These are phyloP conservation scores for Aspergillus alliaceus DNA, from an alignment of 2,329 filamentous ascomycete genomes.

Conservation along the genomic window DNA sequence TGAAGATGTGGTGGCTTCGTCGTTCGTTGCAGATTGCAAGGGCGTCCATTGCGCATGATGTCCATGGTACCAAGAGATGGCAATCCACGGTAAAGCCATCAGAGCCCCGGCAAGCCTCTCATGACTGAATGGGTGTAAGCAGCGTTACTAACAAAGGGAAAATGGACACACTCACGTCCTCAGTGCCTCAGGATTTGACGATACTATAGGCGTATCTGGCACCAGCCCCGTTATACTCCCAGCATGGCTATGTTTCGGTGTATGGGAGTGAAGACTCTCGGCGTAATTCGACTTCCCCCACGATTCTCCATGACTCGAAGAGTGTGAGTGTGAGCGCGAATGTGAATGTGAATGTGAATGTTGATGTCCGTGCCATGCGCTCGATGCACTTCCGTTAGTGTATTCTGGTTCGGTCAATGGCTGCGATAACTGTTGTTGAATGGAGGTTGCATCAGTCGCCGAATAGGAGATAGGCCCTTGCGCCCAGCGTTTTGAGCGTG, in stretches of 20 bases:
- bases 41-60: slow-evolving; percentile 21
- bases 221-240: slow-evolving; percentile 3
- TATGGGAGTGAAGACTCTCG: not conserved
- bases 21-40: slow-evolving; percentile 7
- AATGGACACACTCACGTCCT: slow-evolving; percentile 1
- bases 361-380: slow-evolving; percentile 29
- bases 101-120: slow-evolving; percentile 53
- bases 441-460: slow-evolving; percentile 17
- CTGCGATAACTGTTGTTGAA: slow-evolving; percentile 18
- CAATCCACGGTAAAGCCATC: slow-evolving; percentile 36
- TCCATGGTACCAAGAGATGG: slow-evolving; percentile 37
- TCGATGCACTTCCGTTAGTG: slow-evolving; percentile 27
- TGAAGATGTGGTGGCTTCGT: slow-evolving; percentile 4
- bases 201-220: not conserved
- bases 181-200: not conserved
- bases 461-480: slow-evolving; percentile 28
- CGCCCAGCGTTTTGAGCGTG: slow-evolving; percentile 32
- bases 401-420: slow-evolving; percentile 15
- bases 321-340: no score
- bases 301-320: slow-evolving; percentile 7
- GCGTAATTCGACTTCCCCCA: slow-evolving; percentile 1
- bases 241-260: slow-evolving; percentile 5
- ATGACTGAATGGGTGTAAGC: slow-evolving; percentile 28
- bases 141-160: not conserved
- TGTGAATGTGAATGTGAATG: slow-evolving; percentile 42